Evolutionary conservation across 2,329 filamentous ascomycete genomes (phyloP).

Genomic region (Ceratocystis huliohia): DNA sequence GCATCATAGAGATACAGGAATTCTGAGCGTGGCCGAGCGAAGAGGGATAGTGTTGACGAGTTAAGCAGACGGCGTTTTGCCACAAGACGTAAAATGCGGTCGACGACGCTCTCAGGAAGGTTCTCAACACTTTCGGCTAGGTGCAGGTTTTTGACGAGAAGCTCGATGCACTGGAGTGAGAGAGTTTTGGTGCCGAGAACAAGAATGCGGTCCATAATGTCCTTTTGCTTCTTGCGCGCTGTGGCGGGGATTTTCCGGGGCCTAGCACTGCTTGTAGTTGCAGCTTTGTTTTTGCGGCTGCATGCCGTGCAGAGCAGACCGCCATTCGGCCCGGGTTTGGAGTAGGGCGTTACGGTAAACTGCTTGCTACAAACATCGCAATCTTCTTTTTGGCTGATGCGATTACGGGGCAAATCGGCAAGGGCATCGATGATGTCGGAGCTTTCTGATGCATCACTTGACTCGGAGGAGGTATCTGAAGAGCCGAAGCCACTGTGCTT

Average conservation of each 20-base stretch:
- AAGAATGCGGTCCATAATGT: slow-evolving; percentile 64
- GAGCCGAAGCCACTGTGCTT: slow-evolving; percentile 23
- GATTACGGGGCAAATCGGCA: slow-evolving; percentile 24
- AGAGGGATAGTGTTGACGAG: slow-evolving; percentile 42
- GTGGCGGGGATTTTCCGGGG: not conserved
- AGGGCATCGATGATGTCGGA: slow-evolving; percentile 29
- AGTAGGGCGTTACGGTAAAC: slow-evolving; percentile 88
- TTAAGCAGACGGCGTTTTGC: slow-evolving; percentile 46
- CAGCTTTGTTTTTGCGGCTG: slow-evolving; percentile 38
- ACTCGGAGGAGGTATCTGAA: slow-evolving; percentile 23
- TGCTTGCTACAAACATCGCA: slow-evolving; percentile 76
- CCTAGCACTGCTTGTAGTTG: slow-evolving; percentile 38
- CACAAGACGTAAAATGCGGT: slow-evolving; percentile 47
- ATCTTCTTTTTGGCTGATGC: slow-evolving; percentile 70
- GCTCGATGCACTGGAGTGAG: slow-evolving; percentile 50
- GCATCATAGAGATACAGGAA: slow-evolving; percentile 45
- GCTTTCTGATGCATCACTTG: slow-evolving; percentile 35
- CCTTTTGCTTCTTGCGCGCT: slow-evolving; percentile 49
- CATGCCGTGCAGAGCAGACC: slow-evolving; percentile 77
- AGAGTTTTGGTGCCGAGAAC: slow-evolving; percentile 55
- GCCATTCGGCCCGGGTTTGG: slow-evolving; percentile 66
- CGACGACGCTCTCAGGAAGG: slow-evolving; percentile 41
- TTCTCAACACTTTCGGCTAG: slow-evolving; percentile 51
- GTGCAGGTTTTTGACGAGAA: slow-evolving; percentile 48
- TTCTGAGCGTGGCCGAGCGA: slow-evolving; percentile 40